These are phyloP conservation scores for Claviceps sp. DNA, from an alignment of 2,329 filamentous ascomycete species.

Conservation along the genomic window DNA sequence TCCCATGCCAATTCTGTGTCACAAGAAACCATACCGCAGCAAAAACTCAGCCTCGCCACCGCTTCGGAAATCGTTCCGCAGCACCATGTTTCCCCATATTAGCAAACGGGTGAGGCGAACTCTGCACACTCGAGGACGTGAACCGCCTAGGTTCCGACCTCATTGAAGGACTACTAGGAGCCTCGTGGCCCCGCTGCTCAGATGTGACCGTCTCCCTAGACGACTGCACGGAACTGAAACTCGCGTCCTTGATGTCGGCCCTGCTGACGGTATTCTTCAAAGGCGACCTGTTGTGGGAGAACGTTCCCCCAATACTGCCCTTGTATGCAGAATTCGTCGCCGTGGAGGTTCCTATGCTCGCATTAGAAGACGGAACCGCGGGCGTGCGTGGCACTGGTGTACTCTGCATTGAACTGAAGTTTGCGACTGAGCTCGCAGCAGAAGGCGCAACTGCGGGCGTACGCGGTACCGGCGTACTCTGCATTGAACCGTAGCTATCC, in stretches of 20 bases:
- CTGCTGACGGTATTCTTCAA: conserved; percentile 62
- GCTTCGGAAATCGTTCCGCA: conserved; percentile 28
- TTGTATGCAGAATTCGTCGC: conserved; percentile 32
- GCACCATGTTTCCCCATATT: conserved; percentile 22
- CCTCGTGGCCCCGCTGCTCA: conserved; percentile 32
- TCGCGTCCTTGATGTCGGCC: conserved; percentile 36
- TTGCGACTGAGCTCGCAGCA: conserved; percentile 8
- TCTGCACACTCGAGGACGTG: conserved; percentile 11
- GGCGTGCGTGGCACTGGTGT: conserved; percentile 7
- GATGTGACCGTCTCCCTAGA: conserved; percentile 48
- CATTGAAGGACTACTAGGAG: conserved; percentile 25
- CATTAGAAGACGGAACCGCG: conserved; percentile 13
- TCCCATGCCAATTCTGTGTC: neutral
- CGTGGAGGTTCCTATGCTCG: conserved; percentile 10
- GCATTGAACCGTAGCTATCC: conserved; percentile 12
- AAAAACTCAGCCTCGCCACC: neutral
- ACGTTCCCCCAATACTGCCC: conserved; percentile 62
- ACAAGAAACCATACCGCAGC: neutral
- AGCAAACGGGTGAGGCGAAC: conserved; percentile 25
- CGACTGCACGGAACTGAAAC: conserved; percentile 37
- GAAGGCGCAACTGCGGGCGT: conserved; percentile 14
- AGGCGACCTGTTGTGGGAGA: conserved; percentile 68
- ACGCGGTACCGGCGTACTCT: neutral
- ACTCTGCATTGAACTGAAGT: no score
- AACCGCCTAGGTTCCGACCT: conserved; percentile 22